A percentile compares a stretch with the other conserved stretches of the same genome.
phyloP scores from a whole-genome alignment of 78 protist species.

The Dictyostelium citrinum region DNA sequence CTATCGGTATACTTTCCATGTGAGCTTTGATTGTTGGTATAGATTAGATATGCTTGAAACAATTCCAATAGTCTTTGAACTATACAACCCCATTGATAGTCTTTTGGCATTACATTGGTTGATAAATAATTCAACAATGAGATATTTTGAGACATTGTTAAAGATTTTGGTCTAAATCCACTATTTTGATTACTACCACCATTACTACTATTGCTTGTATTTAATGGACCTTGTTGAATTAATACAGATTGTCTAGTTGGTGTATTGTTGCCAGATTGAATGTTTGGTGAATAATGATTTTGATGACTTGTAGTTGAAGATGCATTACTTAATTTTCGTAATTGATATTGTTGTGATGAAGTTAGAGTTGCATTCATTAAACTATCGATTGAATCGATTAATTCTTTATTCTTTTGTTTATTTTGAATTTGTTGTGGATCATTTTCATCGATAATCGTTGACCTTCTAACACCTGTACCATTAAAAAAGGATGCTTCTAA shows the following conservation, averaged over 20 bases:
- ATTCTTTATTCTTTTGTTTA: background rate
- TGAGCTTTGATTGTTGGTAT: background rate
- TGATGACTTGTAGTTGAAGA: background rate
- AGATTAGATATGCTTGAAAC: background rate
- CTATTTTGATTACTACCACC: background rate
- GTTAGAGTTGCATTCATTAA: background rate
- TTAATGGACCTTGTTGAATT: background rate
- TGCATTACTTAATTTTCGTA: background rate
- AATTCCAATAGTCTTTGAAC: conserved; percentile 35
- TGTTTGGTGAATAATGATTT: background rate
- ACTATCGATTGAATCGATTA: background rate
- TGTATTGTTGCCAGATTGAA: background rate
- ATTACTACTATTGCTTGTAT: background rate
- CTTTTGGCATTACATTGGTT: conserved; percentile 46
- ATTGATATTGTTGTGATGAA: background rate
- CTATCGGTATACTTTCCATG: background rate
- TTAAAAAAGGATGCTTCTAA: background rate
- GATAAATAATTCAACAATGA: background rate
- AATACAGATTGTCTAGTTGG: background rate
- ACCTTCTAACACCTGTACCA: background rate
- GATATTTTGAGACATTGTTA: conserved; percentile 27
- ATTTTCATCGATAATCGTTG: background rate
- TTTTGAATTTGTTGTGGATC: background rate
- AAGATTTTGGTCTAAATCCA: conserved; percentile 2
- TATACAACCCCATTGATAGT: conserved; percentile 38